Evolutionary conservation across 2,329 filamentous ascomycete genomes (phyloP), one percentile per base, ranked within the genome.

Genomic region (Chlorencoelia australis): DNA sequence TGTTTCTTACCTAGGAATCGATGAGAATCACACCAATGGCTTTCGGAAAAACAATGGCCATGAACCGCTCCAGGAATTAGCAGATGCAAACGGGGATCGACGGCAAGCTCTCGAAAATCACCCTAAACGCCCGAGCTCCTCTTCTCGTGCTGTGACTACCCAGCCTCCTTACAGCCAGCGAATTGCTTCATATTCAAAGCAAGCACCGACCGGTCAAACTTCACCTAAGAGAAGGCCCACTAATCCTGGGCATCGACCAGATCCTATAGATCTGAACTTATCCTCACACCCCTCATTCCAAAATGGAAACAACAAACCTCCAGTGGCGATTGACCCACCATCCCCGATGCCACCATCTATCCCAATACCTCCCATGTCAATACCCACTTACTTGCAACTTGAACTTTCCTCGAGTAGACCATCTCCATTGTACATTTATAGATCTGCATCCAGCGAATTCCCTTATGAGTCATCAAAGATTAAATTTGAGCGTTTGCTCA

Each of bases 401-500:
- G 76, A 80, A 50, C 59, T 81, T 8, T 73, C 76, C 2, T 72
- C 70, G 4, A 67, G 74, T 38, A 64, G 71, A 20, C 76, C 76
- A 4, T 79, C 73, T 31, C 75, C 74, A 5, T 58, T 79, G n/a
- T 79, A 79, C 47, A 79, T 80, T 38, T 68, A 79, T 49, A 71
- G 72, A 42, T 70, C 73, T 0, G 63, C 71, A 30, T 54, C 67
- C 0, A 65, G 59, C 42, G 74, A 79, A 37, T 62, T 66, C 16
- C 86, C 87, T 0, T 96, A 95, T 59, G 91, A 98, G 59, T 94
- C 88, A 4, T 89, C 85, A 15, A 81, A 81, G 19, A 74, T 94
- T 51, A 96, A 96, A 57, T 82, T 96, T 41, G 86, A 96, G 57
- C 78, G 93, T 25, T 67, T 98, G 9, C 72, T 85, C 46, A 96